Evolutionary conservation across 495 filamentous ascomycete species (phyloP).

Genomic region (Penicillium cataractarum): DNA sequence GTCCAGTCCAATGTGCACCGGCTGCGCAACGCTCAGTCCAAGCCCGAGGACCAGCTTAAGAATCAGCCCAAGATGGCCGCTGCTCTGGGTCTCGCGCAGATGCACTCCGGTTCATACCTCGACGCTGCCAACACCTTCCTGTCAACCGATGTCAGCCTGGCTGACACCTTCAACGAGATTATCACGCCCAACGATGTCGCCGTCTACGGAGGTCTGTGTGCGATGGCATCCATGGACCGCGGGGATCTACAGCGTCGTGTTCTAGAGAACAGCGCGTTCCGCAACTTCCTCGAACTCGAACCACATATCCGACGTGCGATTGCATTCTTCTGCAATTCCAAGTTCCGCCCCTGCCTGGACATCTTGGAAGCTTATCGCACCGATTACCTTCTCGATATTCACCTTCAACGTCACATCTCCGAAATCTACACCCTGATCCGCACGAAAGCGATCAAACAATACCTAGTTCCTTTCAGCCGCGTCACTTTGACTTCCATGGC

Average conservation of each 20-base stretch:
- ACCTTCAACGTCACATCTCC: slow-evolving; percentile 77
- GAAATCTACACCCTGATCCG: slow-evolving; percentile 73
- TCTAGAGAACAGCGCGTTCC: slow-evolving; percentile 78
- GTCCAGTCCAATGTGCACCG: slow-evolving; percentile 71
- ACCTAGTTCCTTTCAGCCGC: slow-evolving; percentile 78
- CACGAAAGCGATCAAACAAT: slow-evolving; percentile 90
- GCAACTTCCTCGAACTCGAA: slow-evolving; percentile 87
- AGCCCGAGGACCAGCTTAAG: slow-evolving; percentile 65
- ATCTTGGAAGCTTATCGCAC: slow-evolving; percentile 78
- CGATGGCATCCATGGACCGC: slow-evolving; percentile 87
- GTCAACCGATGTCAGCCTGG: slow-evolving; percentile 52
- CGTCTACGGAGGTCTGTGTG: slow-evolving; percentile 87
- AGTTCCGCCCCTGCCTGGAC: slow-evolving; percentile 81
- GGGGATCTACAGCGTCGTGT: slow-evolving; percentile 72
- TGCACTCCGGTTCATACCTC: slow-evolving; percentile 65
- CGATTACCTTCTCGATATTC: slow-evolving; percentile 89
- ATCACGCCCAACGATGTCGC: slow-evolving; percentile 86
- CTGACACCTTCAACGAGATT: slow-evolving; percentile 68
- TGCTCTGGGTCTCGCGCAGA: slow-evolving; percentile 68
- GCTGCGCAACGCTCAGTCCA: slow-evolving; percentile 57
- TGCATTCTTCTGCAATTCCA: slow-evolving; percentile 79
- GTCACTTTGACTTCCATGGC: slow-evolving; percentile 73
- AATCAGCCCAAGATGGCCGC: slow-evolving; percentile 66
- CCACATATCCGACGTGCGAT: slow-evolving; percentile 93
- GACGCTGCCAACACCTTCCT: slow-evolving; percentile 79